Conservation (phyloP, 1,284 basidiomycete genomes). For the Calocybe gambosa region DNA sequence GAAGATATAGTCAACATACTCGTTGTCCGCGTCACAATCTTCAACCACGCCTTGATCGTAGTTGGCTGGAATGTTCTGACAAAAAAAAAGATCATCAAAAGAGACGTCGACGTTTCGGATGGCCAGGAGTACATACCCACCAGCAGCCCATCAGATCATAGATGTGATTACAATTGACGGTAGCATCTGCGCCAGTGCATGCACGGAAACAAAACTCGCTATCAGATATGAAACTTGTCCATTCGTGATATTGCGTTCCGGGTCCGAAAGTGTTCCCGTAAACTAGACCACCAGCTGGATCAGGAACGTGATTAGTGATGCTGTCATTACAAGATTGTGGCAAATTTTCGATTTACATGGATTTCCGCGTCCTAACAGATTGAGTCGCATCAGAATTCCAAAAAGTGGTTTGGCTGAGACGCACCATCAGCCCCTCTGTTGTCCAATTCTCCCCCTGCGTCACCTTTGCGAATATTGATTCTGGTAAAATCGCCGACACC, state of each 20-base stretch:
- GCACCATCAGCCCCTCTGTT: slow-evolving; percentile 49
- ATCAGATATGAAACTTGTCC: slow-evolving; percentile 50
- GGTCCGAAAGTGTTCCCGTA: slow-evolving; percentile 50
- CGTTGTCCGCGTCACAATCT: slow-evolving; percentile 42
- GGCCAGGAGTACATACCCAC: slow-evolving; percentile 32
- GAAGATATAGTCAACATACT: slow-evolving; percentile 23
- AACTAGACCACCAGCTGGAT: slow-evolving; percentile 49
- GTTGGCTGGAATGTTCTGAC: slow-evolving; percentile 49
- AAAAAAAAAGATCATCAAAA: not conserved
- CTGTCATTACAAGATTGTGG: not conserved
- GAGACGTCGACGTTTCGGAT: not conserved
- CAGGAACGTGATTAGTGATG: not conserved
- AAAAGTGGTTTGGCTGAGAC: not conserved
- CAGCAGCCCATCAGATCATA: slow-evolving; percentile 52
- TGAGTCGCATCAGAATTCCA: not conserved
- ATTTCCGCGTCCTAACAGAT: slow-evolving; percentile 29
- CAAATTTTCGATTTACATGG: slow-evolving; percentile 28
- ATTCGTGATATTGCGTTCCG: slow-evolving; percentile 47
- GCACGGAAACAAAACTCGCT: slow-evolving; percentile 9
- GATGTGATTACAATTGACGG: slow-evolving; percentile 50
- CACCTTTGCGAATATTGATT: slow-evolving; percentile 43
- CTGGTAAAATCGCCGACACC: slow-evolving; percentile 62
- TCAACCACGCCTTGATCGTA: slow-evolving; percentile 45
- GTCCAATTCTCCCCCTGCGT: slow-evolving; percentile 55
- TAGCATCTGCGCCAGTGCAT: slow-evolving; percentile 32